A percentile compares a stretch with the other conserved stretches of the same genome.
These are phyloP conservation scores for Cercospora canescens DNA, from an alignment of 2,329 filamentous ascomycete species.

Conservation along the genomic window DNA sequence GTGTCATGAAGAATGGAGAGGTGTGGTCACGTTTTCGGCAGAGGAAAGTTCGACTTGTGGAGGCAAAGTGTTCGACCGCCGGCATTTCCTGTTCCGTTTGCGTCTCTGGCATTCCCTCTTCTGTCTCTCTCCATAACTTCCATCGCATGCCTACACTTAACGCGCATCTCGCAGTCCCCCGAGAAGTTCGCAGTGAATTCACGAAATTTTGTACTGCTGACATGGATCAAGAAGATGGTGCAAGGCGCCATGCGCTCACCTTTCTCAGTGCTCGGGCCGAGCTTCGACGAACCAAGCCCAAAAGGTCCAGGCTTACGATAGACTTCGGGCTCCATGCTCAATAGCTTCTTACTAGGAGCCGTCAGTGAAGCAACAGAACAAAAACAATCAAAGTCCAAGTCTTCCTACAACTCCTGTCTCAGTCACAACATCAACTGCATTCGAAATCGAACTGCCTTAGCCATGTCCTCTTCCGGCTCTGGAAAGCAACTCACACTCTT, in stretches of 20 bases:
- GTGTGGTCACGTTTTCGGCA: background rate
- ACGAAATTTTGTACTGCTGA: background rate
- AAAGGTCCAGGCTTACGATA: background rate
- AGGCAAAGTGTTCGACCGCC: background rate
- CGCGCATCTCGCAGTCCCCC: background rate
- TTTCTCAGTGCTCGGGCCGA: background rate
- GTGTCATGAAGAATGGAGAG: background rate
- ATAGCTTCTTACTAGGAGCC: background rate
- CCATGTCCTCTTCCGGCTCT: background rate
- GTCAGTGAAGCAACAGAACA: background rate
- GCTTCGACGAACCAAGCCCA: background rate
- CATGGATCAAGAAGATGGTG: background rate
- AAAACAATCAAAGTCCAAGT: background rate
- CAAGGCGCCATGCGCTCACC: background rate
- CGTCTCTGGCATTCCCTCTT: background rate
- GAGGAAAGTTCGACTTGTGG: background rate
- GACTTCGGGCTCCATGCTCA: background rate
- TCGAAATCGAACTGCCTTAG: background rate
- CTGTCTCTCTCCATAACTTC: background rate
- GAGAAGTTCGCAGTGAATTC: background rate
- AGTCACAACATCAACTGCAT: background rate
- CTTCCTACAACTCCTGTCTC: background rate
- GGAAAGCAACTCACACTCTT: constrained; percentile 24
- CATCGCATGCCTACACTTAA: background rate
- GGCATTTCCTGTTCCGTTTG: background rate